phyloP scores from a whole-genome alignment of 208 protist genomes.

The Leishmania tarentolae region DNA sequence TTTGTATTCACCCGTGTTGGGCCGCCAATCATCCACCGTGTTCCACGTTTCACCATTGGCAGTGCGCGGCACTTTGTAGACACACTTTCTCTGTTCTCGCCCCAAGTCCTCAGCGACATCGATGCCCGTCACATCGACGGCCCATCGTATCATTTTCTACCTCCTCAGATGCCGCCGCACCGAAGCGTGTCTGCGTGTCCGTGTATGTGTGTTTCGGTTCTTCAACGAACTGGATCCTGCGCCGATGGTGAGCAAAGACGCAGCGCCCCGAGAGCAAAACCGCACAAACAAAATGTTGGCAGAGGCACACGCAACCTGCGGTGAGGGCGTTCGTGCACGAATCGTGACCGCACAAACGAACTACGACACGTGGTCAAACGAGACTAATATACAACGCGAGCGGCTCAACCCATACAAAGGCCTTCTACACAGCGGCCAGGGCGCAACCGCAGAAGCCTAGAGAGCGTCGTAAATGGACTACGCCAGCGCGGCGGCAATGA shows the following conservation, averaged over 20 bases:
- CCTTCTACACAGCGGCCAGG: background rate
- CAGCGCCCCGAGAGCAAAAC: background rate
- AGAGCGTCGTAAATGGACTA: background rate
- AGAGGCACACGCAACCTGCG: background rate
- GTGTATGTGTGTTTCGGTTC: background rate
- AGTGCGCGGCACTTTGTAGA: constrained; percentile 24
- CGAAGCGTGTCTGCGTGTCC: background rate
- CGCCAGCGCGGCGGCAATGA: background rate
- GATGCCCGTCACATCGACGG: constrained; percentile 80
- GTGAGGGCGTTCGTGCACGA: background rate
- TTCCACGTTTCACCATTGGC: constrained; percentile 18
- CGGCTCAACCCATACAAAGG: background rate
- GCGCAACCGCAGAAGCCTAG: background rate
- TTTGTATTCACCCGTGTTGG: constrained; percentile 15
- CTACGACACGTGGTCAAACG: background rate
- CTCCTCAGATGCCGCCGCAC: background rate
- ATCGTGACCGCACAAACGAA: background rate
- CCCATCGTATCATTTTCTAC: constrained; percentile 75
- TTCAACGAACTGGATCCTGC: background rate
- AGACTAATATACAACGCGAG: background rate
- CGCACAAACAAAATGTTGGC: background rate
- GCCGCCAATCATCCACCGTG: constrained; percentile 20
- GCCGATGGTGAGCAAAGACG: background rate
- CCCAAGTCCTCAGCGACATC: constrained; percentile 71
- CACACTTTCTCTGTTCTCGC: constrained; percentile 55